Percentiles rank a stretch among this genome's conserved stretches.
These are phyloP conservation scores for Leucaena leucocephala DNA, from an alignment of 306 rosid species.

Conservation along the genomic window DNA sequence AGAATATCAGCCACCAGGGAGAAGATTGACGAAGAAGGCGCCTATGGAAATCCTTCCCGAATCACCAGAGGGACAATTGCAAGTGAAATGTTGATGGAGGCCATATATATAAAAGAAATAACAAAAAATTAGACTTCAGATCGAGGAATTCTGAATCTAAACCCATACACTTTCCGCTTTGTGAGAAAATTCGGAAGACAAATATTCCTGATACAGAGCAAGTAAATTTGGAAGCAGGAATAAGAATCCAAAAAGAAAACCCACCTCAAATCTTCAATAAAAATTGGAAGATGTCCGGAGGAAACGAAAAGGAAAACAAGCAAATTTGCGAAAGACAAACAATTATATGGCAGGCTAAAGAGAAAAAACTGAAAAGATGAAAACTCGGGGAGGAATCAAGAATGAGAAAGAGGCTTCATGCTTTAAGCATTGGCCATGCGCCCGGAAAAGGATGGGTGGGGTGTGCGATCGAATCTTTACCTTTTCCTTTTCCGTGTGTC, in stretches of 20 bases:
- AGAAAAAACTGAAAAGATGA: not conserved
- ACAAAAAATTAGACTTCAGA: slow-evolving; percentile 9
- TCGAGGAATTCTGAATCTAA: slow-evolving; percentile 22
- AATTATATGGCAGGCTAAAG: not conserved
- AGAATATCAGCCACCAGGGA: not conserved
- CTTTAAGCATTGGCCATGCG: slow-evolving; percentile 7
- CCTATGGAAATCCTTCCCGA: not conserved
- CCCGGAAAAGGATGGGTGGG: slow-evolving; percentile 3
- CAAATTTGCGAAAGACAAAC: not conserved
- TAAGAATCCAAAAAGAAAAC: not conserved
- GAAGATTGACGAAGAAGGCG: not conserved
- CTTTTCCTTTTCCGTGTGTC: slow-evolving; percentile 34
- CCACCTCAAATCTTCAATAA: not conserved
- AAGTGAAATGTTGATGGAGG: not conserved
- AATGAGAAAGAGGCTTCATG: not conserved
- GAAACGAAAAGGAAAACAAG: not conserved
- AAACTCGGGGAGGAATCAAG: not conserved
- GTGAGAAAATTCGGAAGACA: not conserved
- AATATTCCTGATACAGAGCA: not conserved
- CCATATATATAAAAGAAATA: not conserved
- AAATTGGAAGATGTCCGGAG: not conserved
- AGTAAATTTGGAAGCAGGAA: not conserved
- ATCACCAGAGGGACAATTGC: not conserved
- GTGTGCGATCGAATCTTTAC: slow-evolving; percentile 40
- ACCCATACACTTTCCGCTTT: not conserved